Base-by-base conservation (phyloP, 106 monocot species). In the Agapanthus africanus region DNA sequence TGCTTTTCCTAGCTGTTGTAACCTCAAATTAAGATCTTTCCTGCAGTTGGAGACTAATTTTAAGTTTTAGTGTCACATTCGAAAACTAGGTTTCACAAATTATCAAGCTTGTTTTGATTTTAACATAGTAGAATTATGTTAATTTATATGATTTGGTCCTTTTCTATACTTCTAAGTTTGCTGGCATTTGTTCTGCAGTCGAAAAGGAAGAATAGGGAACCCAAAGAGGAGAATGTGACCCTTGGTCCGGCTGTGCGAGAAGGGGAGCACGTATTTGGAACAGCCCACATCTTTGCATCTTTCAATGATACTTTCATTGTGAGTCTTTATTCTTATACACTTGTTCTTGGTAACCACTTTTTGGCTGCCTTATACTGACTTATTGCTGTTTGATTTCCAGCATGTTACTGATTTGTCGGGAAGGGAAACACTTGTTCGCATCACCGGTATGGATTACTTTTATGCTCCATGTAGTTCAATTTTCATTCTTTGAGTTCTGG, bases 281-380 rank as follows among this genome's bases (percentile, higher is more conserved):
- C 82, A 51, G 93, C 93, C 0, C 93, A 93, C 60, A 84, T 94
- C 67, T 90, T 90, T 73, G 94, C 94, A 18, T 94, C 94, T 1
- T 94, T 94, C 80, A 90, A 90, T 37, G 90, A 94, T 67, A 94
- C 94, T 25, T 94, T 94, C 66, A 94, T 94, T 57, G 90, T 90
- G 46, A 71, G 82, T 70, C 0, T n/a, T 15, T 63, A 37, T 22
- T 8, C 21, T 63, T 6, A 1, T 59, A 15, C 36, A 16, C 8
- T 19, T 62, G 16, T 32, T 3, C 3, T 60, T 7, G 19, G 3
- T 63, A 21, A 0, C 8, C 6, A 5, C 7, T 63, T 1, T 21
- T 18, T 6, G 19, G 21, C 7, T 63, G 63, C 9, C 0, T 16
- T 11, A 11, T 62, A n/a, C 3, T 37, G 36, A 63, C 18, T 16